Evolutionary conservation across 2,329 filamentous ascomycete genomes (phyloP), one percentile per base, ranked within the genome.

Genomic region (Paecilomyces dactylethromorphus): DNA sequence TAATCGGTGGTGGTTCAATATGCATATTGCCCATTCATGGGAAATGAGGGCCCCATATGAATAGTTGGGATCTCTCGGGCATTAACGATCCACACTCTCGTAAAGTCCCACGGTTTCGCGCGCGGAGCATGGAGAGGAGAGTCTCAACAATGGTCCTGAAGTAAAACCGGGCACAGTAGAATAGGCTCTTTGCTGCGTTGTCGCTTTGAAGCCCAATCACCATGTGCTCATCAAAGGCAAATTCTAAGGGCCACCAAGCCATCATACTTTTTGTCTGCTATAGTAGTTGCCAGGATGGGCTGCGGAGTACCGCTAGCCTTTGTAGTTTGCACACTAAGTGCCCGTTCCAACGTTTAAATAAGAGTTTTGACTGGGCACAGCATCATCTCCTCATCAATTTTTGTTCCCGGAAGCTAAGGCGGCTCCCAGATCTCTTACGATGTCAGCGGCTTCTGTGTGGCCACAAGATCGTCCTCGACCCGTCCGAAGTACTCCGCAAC

Each of bases 141-240:
- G 11, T 45, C 39, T 45, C 24, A 13, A 11, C 21, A 15, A 18
- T 12, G 50, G 7, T 21, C 22, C 15, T 7, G 50, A 29, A 22
- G 29, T 26, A 18, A 29, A 13, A 52, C 22, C 50, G 21, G 26
- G 22, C 12, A 22, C 50, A 15, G 21, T 21, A 24, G n/a, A n/a
- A 61, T 24, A 58, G 57, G 51, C 22, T 57, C 53, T 35, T 57
- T 61, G 62, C 59, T 63, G 60, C 54, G 63, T 63, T 64, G 63
- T 64, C 58, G 56, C 60, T 35, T 59, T 56, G 53, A 56, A 50
- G 58, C 58, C 58, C 58, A 64, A 61, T 64, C 59, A 59, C 54
- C 56, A 58, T 52, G 54, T 51, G 24, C 39, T 45, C 39, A 45
- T 45, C 39, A n/a, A 39, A 45, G 39, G 13, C 39, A 45, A 45